phyloP scores from a whole-genome alignment of 2,329 filamentous ascomycete genomes.

The Pseudogymnoascus sp. region DNA sequence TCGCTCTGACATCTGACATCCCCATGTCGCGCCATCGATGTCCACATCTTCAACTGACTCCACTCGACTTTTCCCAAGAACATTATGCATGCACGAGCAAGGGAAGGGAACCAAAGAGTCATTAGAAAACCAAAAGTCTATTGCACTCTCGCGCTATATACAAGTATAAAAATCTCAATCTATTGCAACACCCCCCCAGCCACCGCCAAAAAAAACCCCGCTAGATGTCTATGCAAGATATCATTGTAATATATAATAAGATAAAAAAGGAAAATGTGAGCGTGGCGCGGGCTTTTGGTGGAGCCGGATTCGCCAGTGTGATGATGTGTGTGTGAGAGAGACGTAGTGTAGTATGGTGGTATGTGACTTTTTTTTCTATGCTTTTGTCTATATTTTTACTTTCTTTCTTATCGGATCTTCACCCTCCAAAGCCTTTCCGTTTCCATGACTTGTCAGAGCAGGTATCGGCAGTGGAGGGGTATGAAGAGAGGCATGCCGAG shows the following conservation, averaged over 20 bases:
- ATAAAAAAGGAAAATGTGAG: neutral
- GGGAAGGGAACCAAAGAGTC: neutral
- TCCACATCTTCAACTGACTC: neutral
- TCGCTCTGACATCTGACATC: neutral
- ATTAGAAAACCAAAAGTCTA: neutral
- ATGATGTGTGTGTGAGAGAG: neutral
- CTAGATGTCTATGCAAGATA: conserved; percentile 1
- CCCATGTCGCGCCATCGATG: neutral
- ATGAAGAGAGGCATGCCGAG: neutral
- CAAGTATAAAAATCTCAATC: neutral
- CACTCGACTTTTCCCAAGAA: neutral
- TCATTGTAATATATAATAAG: neutral
- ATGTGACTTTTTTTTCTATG: conserved; percentile 1
- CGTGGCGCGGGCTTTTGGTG: neutral
- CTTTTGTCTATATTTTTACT: conserved; percentile 3
- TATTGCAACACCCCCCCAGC: neutral
- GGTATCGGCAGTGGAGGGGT: neutral
- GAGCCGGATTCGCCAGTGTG: neutral
- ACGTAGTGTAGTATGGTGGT: neutral
- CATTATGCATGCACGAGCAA: neutral
- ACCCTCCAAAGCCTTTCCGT: neutral
- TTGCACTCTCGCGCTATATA: neutral
- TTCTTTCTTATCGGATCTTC: neutral
- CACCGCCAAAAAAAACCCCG: neutral
- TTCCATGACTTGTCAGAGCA: neutral